Percentiles rank a stretch among this genome's conserved stretches.
Evolutionary conservation across 371 early-diverging fungal species (phyloP).

Genomic region (Nematocida displodere): DNA sequence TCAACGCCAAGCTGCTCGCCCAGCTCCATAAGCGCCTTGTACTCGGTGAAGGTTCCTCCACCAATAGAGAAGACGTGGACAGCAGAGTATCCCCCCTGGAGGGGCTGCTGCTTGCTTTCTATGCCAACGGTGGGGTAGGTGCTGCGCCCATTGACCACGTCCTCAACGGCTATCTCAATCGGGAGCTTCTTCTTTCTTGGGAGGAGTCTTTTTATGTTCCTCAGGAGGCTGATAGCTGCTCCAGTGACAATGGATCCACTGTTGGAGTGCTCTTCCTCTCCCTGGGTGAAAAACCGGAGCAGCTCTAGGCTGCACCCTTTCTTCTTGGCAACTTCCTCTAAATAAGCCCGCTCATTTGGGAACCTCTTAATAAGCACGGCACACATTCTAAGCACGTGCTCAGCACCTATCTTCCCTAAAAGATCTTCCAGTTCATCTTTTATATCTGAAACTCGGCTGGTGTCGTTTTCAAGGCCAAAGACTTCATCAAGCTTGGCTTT

Average conservation of each 20-base stretch:
- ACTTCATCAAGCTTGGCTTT: slow-evolving; percentile 85
- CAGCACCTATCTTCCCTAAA: background rate
- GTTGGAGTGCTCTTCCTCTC: background rate
- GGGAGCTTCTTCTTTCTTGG: slow-evolving; percentile 53
- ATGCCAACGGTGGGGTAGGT: slow-evolving; percentile 4
- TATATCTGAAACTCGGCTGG: background rate
- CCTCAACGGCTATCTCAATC: slow-evolving; percentile 50
- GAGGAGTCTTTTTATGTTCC: slow-evolving; percentile 57
- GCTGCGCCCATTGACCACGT: slow-evolving; percentile 40
- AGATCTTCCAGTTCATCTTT: slow-evolving; percentile 24
- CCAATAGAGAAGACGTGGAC: slow-evolving; percentile 62
- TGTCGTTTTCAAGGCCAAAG: slow-evolving; percentile 80
- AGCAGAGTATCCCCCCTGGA: slow-evolving; percentile 48
- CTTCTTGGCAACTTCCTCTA: slow-evolving; percentile 3
- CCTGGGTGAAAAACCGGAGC: slow-evolving; percentile 18
- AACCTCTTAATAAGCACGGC: slow-evolving; percentile 11
- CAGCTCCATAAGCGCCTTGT: slow-evolving; percentile 55
- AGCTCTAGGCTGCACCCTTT: slow-evolving; percentile 18
- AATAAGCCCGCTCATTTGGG: slow-evolving; percentile 6
- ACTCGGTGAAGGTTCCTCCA: slow-evolving; percentile 64
- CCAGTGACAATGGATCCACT: background rate
- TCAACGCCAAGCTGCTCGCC: slow-evolving; percentile 53
- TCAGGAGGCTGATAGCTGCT: slow-evolving; percentile 32
- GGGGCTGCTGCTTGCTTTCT: background rate
- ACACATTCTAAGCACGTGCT: background rate